These are phyloP conservation scores for Herpetomonas muscarum DNA, from an alignment of 208 protist genomes.

Conservation along the genomic window DNA sequence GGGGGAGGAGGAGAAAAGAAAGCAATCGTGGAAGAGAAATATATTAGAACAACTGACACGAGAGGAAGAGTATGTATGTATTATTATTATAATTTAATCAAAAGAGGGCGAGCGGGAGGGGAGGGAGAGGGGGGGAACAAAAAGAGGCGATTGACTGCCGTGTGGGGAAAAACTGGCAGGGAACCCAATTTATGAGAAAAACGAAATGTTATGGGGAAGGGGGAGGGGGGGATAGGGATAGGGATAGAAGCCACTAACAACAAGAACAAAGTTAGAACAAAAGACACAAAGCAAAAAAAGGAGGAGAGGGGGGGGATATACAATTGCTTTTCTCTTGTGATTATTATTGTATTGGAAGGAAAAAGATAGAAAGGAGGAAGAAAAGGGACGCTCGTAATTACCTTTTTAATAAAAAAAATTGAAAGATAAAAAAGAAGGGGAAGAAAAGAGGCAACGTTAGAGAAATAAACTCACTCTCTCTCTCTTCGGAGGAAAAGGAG, in stretches of 20 bases:
- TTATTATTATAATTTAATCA: background rate
- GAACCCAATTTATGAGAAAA: background rate
- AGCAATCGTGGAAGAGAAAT: no score
- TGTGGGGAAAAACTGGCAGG: no score
- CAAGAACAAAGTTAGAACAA: background rate
- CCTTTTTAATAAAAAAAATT: background rate
- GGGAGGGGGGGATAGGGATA: slow-evolving; percentile 4
- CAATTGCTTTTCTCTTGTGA: no score
- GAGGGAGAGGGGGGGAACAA: background rate
- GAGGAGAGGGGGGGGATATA: no score
- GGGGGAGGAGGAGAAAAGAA: background rate
- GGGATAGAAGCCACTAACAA: background rate
- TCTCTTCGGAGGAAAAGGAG: background rate
- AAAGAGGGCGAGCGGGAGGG: slow-evolving; percentile 3
- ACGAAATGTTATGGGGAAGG: background rate
- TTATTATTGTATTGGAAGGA: slow-evolving; percentile 5
- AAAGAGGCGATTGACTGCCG: background rate
- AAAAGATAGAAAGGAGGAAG: background rate
- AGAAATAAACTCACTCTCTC: slow-evolving; percentile 1
- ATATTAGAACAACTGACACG: no score
- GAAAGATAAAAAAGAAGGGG: background rate
- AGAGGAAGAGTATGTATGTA: no score
- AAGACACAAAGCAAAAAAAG: background rate
- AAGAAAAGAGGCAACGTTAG: slow-evolving; percentile 2
- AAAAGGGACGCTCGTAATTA: no score